Evolutionary conservation across 352 stramenopile species (phyloP).

Genomic region (Phytophthora aleatoria): DNA sequence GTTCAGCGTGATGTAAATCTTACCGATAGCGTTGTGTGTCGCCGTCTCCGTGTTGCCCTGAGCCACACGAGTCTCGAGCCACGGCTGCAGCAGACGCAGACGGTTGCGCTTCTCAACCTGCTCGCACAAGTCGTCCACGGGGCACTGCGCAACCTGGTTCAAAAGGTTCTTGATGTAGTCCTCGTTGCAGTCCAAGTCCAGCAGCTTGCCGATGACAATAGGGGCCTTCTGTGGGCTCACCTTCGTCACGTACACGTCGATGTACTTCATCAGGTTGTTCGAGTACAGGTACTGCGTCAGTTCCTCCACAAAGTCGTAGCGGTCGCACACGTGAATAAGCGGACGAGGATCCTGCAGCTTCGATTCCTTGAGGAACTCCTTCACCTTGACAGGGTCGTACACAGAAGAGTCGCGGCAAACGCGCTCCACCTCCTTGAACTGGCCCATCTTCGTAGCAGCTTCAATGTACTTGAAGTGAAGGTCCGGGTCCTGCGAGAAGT

Average conservation of each 20-base stretch:
- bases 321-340: conserved; percentile 99
- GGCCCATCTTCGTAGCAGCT: conserved; percentile 98
- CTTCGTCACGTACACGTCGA: conserved; percentile 99
- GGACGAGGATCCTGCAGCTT: conserved; percentile 99
- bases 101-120: conserved; percentile 99
- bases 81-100: conserved; percentile 98
- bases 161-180: conserved; percentile 99
- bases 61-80: conserved; percentile 98
- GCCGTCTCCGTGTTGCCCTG: conserved; percentile 99
- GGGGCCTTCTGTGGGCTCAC: conserved; percentile 98
- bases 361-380: conserved; percentile 99
- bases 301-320: conserved; percentile 99
- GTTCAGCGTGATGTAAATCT: conserved; percentile 99
- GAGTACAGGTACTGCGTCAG: conserved; percentile 99
- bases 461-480: conserved; percentile 99
- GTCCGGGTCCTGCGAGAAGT: conserved; percentile 97
- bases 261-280: conserved; percentile 99
- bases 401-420: conserved; percentile 99
- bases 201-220: conserved; percentile 98
- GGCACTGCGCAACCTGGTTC: conserved; percentile 95
- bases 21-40: conserved; percentile 99
- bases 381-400: conserved; percentile 99
- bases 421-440: conserved; percentile 99
- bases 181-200: conserved; percentile 98
- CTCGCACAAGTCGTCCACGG: conserved; percentile 98